Evolutionary conservation across 2,329 filamentous ascomycete species (phyloP).

Genomic region (Penicillium sp.): DNA sequence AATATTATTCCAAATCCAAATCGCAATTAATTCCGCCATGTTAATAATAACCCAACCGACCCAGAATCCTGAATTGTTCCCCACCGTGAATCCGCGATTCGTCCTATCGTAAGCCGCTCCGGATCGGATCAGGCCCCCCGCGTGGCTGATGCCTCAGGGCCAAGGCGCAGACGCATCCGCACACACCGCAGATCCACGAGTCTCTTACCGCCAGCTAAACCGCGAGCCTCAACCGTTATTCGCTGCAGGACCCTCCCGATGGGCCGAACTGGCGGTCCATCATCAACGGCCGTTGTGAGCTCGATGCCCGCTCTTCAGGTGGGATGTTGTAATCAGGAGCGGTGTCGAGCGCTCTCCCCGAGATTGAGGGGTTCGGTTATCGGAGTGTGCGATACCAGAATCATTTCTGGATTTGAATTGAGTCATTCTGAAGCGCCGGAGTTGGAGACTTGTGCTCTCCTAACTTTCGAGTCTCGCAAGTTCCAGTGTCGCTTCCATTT

Average conservation of each 20-base stretch:
- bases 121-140: background rate
- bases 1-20: background rate
- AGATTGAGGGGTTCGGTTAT: background rate
- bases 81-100: background rate
- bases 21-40: background rate
- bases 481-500: background rate
- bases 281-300: background rate
- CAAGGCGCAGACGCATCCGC: conserved; percentile 9
- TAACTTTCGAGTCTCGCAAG: too few species aligned
- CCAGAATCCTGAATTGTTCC: background rate
- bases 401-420: background rate
- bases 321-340: background rate
- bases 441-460: background rate
- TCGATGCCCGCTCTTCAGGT: background rate
- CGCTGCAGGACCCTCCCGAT: background rate
- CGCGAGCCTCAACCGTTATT: conserved; percentile 2
- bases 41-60: background rate
- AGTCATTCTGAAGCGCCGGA: background rate
- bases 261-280: conserved; percentile 10
- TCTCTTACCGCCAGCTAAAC: conserved; percentile 9
- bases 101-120: background rate
- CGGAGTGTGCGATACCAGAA: background rate
- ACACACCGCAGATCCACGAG: conserved; percentile 9
- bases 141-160: conserved; percentile 10
- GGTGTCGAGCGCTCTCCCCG: conserved; percentile 1